Evolutionary conservation across 345 rosid genomes (phyloP), one percentile per base, ranked within the genome.

Genomic region (Abelmoschus esculentus): DNA sequence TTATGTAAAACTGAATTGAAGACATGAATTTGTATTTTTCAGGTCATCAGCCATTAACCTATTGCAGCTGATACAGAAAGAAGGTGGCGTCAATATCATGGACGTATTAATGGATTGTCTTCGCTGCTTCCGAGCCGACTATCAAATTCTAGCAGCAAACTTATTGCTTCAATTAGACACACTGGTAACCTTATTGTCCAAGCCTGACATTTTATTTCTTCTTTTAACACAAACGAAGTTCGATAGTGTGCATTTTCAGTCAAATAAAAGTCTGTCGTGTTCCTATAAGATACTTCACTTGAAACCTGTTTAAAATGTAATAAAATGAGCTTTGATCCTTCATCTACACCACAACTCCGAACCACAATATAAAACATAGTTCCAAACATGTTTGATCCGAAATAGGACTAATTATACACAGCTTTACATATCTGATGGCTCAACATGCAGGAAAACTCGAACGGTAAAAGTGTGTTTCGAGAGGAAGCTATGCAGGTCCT

Each of bases 101-200:
- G 74, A 79, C 67, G 69, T 47, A 40, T 67, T 93, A 54, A 18
- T 81, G 71, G 83, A 64, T 34, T 84, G 84, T 72, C 61, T 85
- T 50, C 81, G 70, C 53, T 73, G 78, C 15, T 80, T 89, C 66
- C 85, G 80, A 66, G 70, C 89, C 3, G 83, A 86, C 69, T 77
- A 85, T 69, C 86, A 78, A 66, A 79, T 87, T 74, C 77, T 85
- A 66, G 96, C 95, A 52, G 95, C 90, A 72, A 87, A 85, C 78
- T 78, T 93, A 56, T 69, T 90, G 81, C 83, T 90, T 80, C 97
- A 93, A 49, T 53, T 93, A 53, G 96, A 82, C 70, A 71, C 72
- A 6, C 54, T 22, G 26, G 26, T 88, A 76, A 80, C 78, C 31
- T 12, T 14, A 3, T 32, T 28, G 31, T 29, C 31, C 31, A 29